Base-by-base conservation (phyloP, 805 yeast species). In the Komagataella pseudopastoris region DNA sequence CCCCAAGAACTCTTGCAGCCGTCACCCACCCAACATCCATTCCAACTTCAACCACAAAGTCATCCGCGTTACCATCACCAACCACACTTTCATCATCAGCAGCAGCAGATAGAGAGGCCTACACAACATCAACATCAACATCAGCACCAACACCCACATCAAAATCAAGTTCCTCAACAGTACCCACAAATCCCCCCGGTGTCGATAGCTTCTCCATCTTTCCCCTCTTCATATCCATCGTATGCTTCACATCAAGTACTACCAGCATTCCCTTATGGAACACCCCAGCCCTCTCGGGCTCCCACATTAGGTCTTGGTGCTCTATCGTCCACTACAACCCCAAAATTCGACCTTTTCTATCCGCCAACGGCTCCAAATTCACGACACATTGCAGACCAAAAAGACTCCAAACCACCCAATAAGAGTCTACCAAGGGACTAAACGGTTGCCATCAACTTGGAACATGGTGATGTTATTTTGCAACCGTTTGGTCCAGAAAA, bases 1-100 rank as follows among this genome's bases (percentile, higher is more conserved):
- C 10, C n/a, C 5, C 39, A 30, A 30, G 14, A 14, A 10, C 39
- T 10, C 10, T 12, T 30, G 39, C 39, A 30, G 14, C 39, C 10
- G 39, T 30, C 39, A 8, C 39, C 39, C 39, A 30, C 39, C 39
- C 39, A 30, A 8, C 39, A 20, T 20, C 20, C 20, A 20, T 20
- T 14, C 39, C 39, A 30, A 10, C 6, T 14, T 30, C 39, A 30
- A 30, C 14, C 39, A 20, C 20, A 20, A 20, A 20, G 20, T 20
- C 20, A 20, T 6, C 49, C 18, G 6, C 53, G 30, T 17, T 51
- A 45, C 7, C 51, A 50, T 6, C 54, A 46, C 17, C 54, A 52
- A 17, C 56, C 51, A 23, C 53, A 44, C 14, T 53, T 20, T 20
- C 49, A 23, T 24, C 55, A 45, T 24, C 53, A 18, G 18, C 51